Evolutionary conservation across 441 rosid genomes (phyloP).

Genomic region (Syzygium malaccense): DNA sequence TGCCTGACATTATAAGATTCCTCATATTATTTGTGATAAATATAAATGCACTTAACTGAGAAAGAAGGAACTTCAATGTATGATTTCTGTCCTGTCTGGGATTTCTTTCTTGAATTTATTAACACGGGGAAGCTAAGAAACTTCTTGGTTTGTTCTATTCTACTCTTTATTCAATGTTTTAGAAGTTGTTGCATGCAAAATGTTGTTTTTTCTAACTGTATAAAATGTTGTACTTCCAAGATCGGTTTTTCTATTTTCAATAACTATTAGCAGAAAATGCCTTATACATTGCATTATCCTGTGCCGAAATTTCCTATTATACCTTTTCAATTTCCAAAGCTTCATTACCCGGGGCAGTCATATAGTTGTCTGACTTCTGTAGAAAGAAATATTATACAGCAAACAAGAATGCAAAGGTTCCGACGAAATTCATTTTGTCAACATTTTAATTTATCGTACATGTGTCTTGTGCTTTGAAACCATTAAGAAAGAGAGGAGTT

Average conservation of each 20-base stretch:
- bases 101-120: not conserved
- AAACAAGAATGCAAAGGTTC: not conserved
- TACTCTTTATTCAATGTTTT: not conserved
- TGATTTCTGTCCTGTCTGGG: not conserved
- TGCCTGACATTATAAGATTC: not conserved
- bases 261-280: not conserved
- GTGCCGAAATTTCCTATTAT: not conserved
- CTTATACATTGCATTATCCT: not conserved
- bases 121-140: not conserved
- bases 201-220: not conserved
- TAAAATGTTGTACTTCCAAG: not conserved
- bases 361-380: not conserved
- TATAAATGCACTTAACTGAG: not conserved
- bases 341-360: not conserved
- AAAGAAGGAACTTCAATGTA: not conserved
- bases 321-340: not conserved
- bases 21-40: not conserved
- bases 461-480: not conserved
- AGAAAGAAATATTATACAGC: not conserved
- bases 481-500: not conserved
- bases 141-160: not conserved
- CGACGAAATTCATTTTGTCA: not conserved
- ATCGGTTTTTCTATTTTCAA: not conserved
- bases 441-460: not conserved
- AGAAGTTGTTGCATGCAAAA: not conserved